Conservation (phyloP, 352 stramenopile genomes). For the Globisporangium canariense region DNA sequence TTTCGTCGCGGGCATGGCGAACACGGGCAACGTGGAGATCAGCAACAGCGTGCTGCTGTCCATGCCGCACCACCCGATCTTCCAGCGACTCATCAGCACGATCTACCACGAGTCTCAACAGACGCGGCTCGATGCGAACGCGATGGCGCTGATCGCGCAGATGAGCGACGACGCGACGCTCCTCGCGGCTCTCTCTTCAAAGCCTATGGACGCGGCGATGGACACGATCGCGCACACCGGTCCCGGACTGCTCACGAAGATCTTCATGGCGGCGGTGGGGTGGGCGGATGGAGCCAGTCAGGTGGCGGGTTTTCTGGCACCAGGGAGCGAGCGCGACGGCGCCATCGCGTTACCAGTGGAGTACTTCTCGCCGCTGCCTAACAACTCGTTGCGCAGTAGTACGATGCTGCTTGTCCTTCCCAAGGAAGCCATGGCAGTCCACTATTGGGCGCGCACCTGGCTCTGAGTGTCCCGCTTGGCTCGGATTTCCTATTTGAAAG, state of each 20-base stretch:
- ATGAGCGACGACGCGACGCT: slow-evolving; percentile 21
- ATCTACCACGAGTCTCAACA: slow-evolving; percentile 19
- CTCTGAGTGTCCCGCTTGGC: slow-evolving; percentile 1
- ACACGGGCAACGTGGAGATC: slow-evolving; percentile 64
- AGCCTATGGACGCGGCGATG: slow-evolving; percentile 18
- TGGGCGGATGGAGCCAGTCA: slow-evolving; percentile 17
- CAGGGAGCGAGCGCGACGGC: slow-evolving; percentile 9
- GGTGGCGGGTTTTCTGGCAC: slow-evolving; percentile 24
- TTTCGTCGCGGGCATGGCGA: slow-evolving; percentile 61
- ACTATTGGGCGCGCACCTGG: slow-evolving; percentile 49
- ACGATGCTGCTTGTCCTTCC: slow-evolving; percentile 5
- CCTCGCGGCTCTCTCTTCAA: background rate
- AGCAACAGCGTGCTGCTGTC: slow-evolving; percentile 68
- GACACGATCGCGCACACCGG: slow-evolving; percentile 48
- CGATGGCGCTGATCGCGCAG: slow-evolving; percentile 23
- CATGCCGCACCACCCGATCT: slow-evolving; percentile 25
- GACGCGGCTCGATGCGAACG: slow-evolving; percentile 18
- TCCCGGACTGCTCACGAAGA: slow-evolving; percentile 47
- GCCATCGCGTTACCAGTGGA: slow-evolving; percentile 32
- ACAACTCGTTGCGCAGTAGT: slow-evolving; percentile 12
- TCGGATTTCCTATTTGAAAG: background rate
- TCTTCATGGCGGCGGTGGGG: slow-evolving; percentile 43
- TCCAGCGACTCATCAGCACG: slow-evolving; percentile 28
- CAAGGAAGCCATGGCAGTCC: slow-evolving; percentile 27
- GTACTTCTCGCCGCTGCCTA: slow-evolving; percentile 43